Evolutionary conservation across 2,329 filamentous ascomycete genomes (phyloP), one percentile per base, ranked within the genome.

Genomic region (Didymella sp.): DNA sequence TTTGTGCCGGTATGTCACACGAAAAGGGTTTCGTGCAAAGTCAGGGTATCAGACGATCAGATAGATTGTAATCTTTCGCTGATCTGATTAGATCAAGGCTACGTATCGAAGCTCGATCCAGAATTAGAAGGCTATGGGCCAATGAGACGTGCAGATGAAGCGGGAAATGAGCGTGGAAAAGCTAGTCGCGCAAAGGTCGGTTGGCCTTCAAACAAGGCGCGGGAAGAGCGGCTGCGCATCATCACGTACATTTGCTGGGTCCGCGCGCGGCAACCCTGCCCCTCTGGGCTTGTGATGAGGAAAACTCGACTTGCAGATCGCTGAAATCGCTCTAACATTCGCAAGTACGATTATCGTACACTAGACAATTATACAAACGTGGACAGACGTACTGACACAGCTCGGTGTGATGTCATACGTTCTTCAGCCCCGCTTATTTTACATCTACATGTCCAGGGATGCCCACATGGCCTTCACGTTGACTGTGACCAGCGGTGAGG

Each of bases 401-500:
- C 24, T 51, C 46, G 51, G 46, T 38, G 55, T 57, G 52, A 62
- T 52, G 49, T 62, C 49, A 61, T 51, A 47, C 38, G n/a, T 44
- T 41, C 48, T 42, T 33, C 44, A 51, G 40, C 55, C 56, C 51
- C 59, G 40, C 56, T 66, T 56, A 67, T 50, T 59, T 59, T 24
- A 69, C 59, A 59, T 70, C 68, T 62, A 73, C 67, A 63, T 74
- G 71, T 33, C 68, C 70, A 27, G 64, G 63, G 28, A 73, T 63
- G 43, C 72, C 69, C 68, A 67, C 71, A 56, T 69, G 69, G 43
- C 60, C 62, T 42, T 66, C 63, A 35, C 56, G 58, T 47, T 58
- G 66, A 54, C 62, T 63, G 52, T 63, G 64, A 54, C 66, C 66
- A 56, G 68, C 68, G 58, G 69, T 69, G 64, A 91, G 77, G 2